These are phyloP conservation scores for Penicillium taxi DNA, from an alignment of 495 filamentous ascomycete species.

Conservation along the genomic window DNA sequence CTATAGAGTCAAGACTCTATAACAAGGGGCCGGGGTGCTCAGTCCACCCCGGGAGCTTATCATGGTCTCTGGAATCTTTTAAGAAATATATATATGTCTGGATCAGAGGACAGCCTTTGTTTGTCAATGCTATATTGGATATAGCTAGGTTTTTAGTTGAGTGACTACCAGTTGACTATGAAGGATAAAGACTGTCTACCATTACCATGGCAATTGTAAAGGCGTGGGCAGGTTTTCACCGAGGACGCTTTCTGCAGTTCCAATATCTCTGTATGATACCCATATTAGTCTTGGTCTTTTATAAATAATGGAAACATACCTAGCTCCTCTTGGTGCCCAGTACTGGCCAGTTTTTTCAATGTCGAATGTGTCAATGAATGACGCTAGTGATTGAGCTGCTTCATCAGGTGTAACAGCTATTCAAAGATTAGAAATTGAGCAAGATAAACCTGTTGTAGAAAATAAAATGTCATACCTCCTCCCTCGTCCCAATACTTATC, in stretches of 20 bases:
- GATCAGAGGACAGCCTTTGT: no score
- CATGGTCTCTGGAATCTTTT: no score
- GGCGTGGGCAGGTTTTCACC: conserved; percentile 56
- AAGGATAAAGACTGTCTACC: no score
- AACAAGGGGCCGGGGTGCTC: no score
- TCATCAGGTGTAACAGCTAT: conserved; percentile 59
- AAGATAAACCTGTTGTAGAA: background rate
- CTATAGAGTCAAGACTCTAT: no score
- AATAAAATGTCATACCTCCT: conserved; percentile 40
- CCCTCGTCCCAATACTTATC: conserved; percentile 63
- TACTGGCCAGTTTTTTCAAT: conserved; percentile 59
- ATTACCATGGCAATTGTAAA: conserved; percentile 62
- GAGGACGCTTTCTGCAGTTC: conserved; percentile 55
- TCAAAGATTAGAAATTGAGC: conserved; percentile 1
- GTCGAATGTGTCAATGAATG: conserved; percentile 54
- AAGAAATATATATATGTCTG: no score
- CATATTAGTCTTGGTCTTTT: background rate
- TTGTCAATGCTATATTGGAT: no score
- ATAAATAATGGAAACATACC: conserved; percentile 34
- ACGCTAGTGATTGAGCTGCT: conserved; percentile 53
- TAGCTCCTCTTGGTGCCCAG: conserved; percentile 62
- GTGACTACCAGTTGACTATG: no score
- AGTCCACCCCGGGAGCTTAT: no score
- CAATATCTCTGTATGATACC: conserved; percentile 48
- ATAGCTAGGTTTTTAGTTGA: no score